Evolutionary conservation across 345 rosid genomes (phyloP).

Genomic region (Eucalyptus coolabah): DNA sequence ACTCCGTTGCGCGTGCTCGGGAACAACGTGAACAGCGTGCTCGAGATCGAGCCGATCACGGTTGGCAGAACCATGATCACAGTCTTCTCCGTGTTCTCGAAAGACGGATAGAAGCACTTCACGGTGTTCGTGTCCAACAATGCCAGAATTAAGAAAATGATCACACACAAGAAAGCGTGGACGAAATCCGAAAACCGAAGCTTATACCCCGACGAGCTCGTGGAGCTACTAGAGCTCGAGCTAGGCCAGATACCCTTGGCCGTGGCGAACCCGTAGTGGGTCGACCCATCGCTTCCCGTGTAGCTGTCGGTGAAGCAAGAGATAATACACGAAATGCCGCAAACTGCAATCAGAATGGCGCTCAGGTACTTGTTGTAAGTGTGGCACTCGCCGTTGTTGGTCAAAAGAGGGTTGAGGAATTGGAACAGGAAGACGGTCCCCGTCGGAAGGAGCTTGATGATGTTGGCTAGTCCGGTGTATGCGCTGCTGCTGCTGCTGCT

Average conservation of each 20-base stretch:
- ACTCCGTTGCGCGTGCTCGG: conserved; percentile 65
- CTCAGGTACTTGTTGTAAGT: conserved; percentile 37
- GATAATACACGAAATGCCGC: conserved; percentile 54
- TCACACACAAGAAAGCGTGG: conserved; percentile 34
- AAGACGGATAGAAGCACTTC: conserved; percentile 51
- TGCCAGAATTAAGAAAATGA: conserved; percentile 39
- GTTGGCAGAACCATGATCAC: conserved; percentile 58
- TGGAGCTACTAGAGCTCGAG: conserved; percentile 11
- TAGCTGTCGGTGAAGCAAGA: conserved; percentile 69
- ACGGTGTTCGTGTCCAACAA: conserved; percentile 56
- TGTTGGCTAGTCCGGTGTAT: conserved; percentile 47
- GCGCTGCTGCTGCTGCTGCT: conserved; percentile 1
- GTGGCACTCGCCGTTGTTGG: conserved; percentile 61
- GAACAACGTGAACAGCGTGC: conserved; percentile 39
- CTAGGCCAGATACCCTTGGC: conserved; percentile 48
- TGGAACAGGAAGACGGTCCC: conserved; percentile 75
- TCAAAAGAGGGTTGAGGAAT: conserved; percentile 62
- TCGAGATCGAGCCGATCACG: conserved; percentile 38
- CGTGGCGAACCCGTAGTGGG: conserved; percentile 53
- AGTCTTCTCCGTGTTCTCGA: conserved; percentile 34
- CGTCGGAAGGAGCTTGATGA: conserved; percentile 73
- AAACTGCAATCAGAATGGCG: conserved; percentile 38
- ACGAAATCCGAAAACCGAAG: conserved; percentile 47
- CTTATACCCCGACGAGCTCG: conserved; percentile 29
- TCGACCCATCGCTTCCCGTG: conserved; percentile 18